These are phyloP conservation scores for Phytophthora europaea DNA, from an alignment of 352 stramenopile species.

Conservation along the genomic window DNA sequence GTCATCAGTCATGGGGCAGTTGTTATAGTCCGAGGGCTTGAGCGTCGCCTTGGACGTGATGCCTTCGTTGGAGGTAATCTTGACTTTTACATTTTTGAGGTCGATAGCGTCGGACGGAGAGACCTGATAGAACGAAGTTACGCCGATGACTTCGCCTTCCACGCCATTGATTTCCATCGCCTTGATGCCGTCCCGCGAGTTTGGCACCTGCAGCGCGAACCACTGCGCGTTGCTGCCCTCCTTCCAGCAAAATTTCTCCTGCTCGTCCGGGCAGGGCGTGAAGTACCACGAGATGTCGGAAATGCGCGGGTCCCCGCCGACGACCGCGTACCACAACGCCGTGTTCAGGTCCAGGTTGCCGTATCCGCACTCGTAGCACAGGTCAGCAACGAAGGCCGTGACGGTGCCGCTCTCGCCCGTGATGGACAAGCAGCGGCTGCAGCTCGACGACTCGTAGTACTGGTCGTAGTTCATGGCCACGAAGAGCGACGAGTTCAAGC, in stretches of 20 bases:
- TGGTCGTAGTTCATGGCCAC: slow-evolving; percentile 75
- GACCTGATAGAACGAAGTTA: slow-evolving; percentile 93
- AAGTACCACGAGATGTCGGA: slow-evolving; percentile 69
- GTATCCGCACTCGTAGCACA: slow-evolving; percentile 73
- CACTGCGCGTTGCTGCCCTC: slow-evolving; percentile 73
- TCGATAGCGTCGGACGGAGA: slow-evolving; percentile 43
- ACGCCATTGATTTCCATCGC: slow-evolving; percentile 59
- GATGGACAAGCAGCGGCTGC: slow-evolving; percentile 67
- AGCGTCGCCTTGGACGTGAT: slow-evolving; percentile 87
- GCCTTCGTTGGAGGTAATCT: slow-evolving; percentile 86
- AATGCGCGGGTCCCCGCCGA: slow-evolving; percentile 61
- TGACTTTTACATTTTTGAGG: slow-evolving; percentile 78
- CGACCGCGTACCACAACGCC: slow-evolving; percentile 60
- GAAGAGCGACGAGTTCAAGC: slow-evolving; percentile 55
- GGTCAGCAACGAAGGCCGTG: slow-evolving; percentile 62
- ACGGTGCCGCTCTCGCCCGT: slow-evolving; percentile 55
- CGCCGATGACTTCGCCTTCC: slow-evolving; percentile 59
- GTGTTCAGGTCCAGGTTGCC: slow-evolving; percentile 77
- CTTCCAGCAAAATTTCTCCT: slow-evolving; percentile 77
- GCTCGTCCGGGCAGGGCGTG: slow-evolving; percentile 64
- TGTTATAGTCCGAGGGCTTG: slow-evolving; percentile 42
- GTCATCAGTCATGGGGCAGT: slow-evolving; percentile 53
- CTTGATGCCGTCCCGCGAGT: slow-evolving; percentile 59
- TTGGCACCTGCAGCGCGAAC: slow-evolving; percentile 70
- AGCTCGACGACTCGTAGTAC: slow-evolving; percentile 62